Evolutionary conservation across 2,329 filamentous ascomycete species (phyloP).

Genomic region (Talaromyces sp.): DNA sequence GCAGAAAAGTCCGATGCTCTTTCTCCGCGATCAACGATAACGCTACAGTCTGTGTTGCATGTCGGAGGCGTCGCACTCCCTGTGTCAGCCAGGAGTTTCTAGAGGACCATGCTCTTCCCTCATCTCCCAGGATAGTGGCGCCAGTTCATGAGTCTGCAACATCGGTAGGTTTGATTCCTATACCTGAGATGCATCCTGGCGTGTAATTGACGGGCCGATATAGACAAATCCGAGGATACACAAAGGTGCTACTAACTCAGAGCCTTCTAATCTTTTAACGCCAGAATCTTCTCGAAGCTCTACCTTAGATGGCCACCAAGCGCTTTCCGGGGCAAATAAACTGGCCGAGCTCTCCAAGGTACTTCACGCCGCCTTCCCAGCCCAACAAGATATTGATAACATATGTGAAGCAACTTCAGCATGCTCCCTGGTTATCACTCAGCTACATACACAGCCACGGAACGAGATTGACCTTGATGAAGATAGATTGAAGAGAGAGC

Average conservation of each 20-base stretch:
- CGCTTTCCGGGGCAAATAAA: background rate
- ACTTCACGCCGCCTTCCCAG: background rate
- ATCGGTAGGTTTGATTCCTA: background rate
- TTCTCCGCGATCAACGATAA: background rate
- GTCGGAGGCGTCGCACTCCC: conserved; percentile 2
- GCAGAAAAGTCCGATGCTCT: conserved; percentile 8
- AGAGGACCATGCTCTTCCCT: background rate
- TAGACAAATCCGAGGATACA: background rate
- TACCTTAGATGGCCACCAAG: background rate
- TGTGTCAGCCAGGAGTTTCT: conserved; percentile 6
- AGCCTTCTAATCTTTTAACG: background rate
- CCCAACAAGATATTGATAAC: background rate
- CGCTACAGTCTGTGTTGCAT: background rate
- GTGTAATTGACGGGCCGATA: background rate
- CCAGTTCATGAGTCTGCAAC: background rate
- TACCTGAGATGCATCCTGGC: background rate
- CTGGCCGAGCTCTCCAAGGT: background rate
- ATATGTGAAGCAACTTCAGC: background rate
- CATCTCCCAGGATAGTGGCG: background rate
- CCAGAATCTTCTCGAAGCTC: background rate
- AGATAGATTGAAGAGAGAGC: background rate
- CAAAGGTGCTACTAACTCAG: background rate
- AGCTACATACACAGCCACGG: background rate
- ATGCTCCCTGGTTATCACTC: background rate
- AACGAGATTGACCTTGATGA: background rate